Base-by-base conservation (phyloP, 2,329 filamentous ascomycete genomes). In the Penicillium decumbens region DNA sequence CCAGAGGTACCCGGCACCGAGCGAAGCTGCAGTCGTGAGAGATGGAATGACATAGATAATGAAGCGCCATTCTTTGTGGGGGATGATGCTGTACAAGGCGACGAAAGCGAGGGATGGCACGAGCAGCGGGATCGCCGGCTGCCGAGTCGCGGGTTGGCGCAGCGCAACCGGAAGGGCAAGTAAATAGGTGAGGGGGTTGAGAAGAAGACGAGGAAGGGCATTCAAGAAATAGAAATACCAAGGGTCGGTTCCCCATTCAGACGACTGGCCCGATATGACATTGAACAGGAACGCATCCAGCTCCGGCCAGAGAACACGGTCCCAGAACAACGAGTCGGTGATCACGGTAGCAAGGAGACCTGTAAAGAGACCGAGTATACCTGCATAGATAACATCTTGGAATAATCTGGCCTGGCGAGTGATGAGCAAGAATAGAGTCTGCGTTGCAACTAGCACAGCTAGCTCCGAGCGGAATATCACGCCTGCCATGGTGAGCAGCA, bases 31-130 rank as follows among this genome's bases (percentile, higher is more conserved):
- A 9, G 85, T 86, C 0, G 91, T 95, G 27, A 97, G 74, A 0
- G 85, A 78, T 0, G 93, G 93, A 23, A 95, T 78, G 45, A 83
- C 79, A 72, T 97, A 97, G 62, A 97, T 83, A 59, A 98, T 85
- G 75, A 98, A 98, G 15, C 93, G 87, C 67, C 90, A 87, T 73
- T 98, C 93, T 68, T 98, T 98, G 74, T 98, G 93, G 0, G 92
- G 91, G 54, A 95, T 87, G 43, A 89, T 61, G 55, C 89, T 95
- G 75, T 95, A 97, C 38, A 95, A 69, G 4, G 79, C 79, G 18
- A 95, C 77, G 68, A 91, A 98, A 27, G 80, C 69, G 1, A 95
- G 57, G 8, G 81, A 79, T 0, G 93, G 90, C 2, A 85, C 60
- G 3, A 88, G 60, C 7, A 83, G 70, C 35, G 77, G 75, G 0